Evolutionary conservation across 1,139 yeast genomes (phyloP), one percentile per base, ranked within the genome.

Genomic region (Nadsonia commutata): DNA sequence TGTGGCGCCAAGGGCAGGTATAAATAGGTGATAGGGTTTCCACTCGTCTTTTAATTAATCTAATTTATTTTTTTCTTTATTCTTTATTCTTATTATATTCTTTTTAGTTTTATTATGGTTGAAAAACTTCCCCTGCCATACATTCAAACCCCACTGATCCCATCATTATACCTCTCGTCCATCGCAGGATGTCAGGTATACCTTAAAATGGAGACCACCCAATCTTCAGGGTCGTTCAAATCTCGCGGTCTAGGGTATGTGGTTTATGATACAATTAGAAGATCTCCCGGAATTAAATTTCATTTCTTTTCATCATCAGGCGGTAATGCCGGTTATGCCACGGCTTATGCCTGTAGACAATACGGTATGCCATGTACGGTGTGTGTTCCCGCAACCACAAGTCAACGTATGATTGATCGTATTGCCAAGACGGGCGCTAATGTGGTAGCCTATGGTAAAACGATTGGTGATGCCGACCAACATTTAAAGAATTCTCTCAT

Each of bases 261-360:
- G 9, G 53, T 54, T 31, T 36, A 41, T 21, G 43, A 42, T 17
- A 39, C n/a, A 11, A 23, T n/a, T 23, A 11, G 31, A 23, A 3
- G 21, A 39, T 7, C 43, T 46, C 36, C 47, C 11, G 45, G 46
- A 7, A 49, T 48, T 18, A 55, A 57, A 33, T 66, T 72, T n/a
- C 70, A 69, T 18, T 75, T 79, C 3, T 74, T 69, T 56, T 70
- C 80, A 5, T 76, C 82, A 27, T 76, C 83, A 16, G 90, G 88
- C 11, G 90, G 90, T 0, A 80, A 80, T 56, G 90, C 90, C 0
- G 90, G 90, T 0, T 63, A 78, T 41, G 88, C 88, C 0, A 83
- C 83, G 2, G 84, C 85, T 0, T 70, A 70, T 43, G 75, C 81
- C 38, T 73, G 80, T 3, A 57, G 56, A 33, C 60, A 56, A 43